Base-by-base conservation (phyloP, 805 yeast genomes). In the Priceomyces medius region DNA sequence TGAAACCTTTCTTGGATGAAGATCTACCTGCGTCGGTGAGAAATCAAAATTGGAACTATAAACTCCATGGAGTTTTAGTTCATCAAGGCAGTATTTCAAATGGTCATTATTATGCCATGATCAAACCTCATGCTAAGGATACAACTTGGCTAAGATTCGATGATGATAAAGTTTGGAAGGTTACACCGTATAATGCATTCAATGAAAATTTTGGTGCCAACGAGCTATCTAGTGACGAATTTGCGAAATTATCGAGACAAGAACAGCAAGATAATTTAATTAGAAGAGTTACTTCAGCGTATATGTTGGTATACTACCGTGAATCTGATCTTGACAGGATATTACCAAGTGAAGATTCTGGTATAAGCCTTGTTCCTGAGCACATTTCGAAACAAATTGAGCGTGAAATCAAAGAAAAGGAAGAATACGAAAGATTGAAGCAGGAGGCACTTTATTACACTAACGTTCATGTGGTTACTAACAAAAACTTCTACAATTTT, bases 31-130 rank as follows among this genome's bases (percentile, higher is more conserved):
- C 68, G 1, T 65, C 67, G 10, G 58, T 62, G 23, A 64, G 61
- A 37, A 58, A 64, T 35, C 82, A 83, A 46, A 76, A 85, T 45
- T 85, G 90, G 82, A 81, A 73, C 26, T 93, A 93, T 61, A 81
- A 79, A 39, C 67, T 93, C 19, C 97, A 91, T 61, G 97, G 98
- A 8, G 99, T 93, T 2, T 70, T 93, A 43, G 97, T 93, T 9
- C 99, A 93, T 61, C 84, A 89, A 31, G 99, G 99, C 45, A 96
- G 91, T 56, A 83, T 93, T 37, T 86, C 96, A 8, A 86, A 90
- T 34, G 99, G 99, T 16, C 99, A 93, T 59, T 93, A 93, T 63
- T 93, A 93, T 57, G 93, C 99, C 0, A 76, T 93, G 80, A 81
- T 93, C 39, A 89, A 83, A 60, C 98, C 98, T 2, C 75, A 75